A percentile compares a stretch with the other conserved stretches of the same genome.
These are phyloP conservation scores for Truncatella angustata DNA, from an alignment of 2,329 filamentous ascomycete species.

Conservation along the genomic window DNA sequence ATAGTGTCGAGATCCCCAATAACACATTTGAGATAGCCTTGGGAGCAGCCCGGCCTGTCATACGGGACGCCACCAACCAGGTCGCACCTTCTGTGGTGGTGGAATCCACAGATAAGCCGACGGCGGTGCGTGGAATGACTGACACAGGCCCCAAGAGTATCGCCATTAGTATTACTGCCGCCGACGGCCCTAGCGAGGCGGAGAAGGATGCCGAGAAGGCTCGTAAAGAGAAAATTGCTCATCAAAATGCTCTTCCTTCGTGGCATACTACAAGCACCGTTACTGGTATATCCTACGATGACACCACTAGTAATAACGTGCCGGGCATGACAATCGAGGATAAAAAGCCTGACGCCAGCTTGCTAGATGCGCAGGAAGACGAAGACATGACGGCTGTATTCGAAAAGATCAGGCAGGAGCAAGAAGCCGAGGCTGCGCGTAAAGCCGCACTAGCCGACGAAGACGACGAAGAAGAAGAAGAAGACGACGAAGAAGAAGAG, in stretches of 20 bases:
- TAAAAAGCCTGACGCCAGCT: slow-evolving; percentile 42
- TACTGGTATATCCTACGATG: slow-evolving; percentile 57
- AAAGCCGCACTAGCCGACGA: slow-evolving; percentile 48
- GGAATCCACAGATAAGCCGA: slow-evolving; percentile 53
- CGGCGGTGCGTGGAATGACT: slow-evolving; percentile 66
- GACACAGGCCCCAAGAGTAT: slow-evolving; percentile 68
- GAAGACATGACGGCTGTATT: slow-evolving; percentile 66
- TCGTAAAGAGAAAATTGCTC: slow-evolving; percentile 63
- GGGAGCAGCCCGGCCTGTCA: slow-evolving; percentile 59
- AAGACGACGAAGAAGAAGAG: slow-evolving; percentile 26
- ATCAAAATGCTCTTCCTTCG: slow-evolving; percentile 66
- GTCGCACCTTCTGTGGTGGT: slow-evolving; percentile 59
- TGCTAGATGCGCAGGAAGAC: slow-evolving; percentile 50
- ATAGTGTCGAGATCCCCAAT: slow-evolving; percentile 70
- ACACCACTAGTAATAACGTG: slow-evolving; percentile 23
- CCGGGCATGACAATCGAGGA: slow-evolving; percentile 27
- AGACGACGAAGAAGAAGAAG: slow-evolving; percentile 25
- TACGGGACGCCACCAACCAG: slow-evolving; percentile 66
- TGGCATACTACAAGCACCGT: slow-evolving; percentile 74
- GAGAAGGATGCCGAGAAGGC: slow-evolving; percentile 63
- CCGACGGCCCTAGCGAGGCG: slow-evolving; percentile 63
- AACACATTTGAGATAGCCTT: slow-evolving; percentile 72
- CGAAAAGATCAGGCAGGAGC: slow-evolving; percentile 61
- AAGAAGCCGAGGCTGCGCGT: slow-evolving; percentile 45
- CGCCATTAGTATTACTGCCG: slow-evolving; percentile 66